phyloP scores from a whole-genome alignment of 176 grass and related monocot species.

The Carex kokanica region DNA sequence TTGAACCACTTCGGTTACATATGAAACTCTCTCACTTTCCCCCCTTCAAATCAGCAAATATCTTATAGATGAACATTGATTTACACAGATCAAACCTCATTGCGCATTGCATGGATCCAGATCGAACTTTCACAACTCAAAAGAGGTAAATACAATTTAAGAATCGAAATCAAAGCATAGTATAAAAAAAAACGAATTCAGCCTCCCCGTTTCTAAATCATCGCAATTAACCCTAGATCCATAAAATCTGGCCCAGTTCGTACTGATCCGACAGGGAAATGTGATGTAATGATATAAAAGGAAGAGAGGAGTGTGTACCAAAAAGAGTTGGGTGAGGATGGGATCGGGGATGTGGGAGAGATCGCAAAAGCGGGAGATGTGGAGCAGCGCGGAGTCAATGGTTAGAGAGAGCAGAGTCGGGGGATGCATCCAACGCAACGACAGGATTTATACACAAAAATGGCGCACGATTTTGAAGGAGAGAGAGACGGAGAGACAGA shows the following conservation, averaged over 20 bases:
- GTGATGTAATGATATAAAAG: neutral
- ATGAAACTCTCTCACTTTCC: neutral
- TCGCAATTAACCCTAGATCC: neutral
- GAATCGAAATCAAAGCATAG: neutral
- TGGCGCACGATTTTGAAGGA: neutral
- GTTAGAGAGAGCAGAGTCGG: slow-evolving; percentile 81
- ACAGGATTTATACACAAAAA: neutral
- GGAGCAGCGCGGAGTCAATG: slow-evolving; percentile 65
- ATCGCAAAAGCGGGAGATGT: slow-evolving; percentile 61
- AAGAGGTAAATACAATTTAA: neutral
- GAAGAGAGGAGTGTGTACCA: slow-evolving; percentile 17
- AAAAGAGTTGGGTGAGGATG: slow-evolving; percentile 88
- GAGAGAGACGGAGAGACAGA: neutral
- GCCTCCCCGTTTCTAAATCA: neutral
- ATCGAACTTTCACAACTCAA: neutral
- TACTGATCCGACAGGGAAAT: neutral
- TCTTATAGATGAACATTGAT: neutral
- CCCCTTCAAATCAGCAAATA: neutral
- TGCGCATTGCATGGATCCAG: neutral
- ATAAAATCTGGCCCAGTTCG: neutral
- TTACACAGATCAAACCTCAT: neutral
- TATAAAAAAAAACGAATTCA: neutral
- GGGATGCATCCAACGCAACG: slow-evolving; percentile 47
- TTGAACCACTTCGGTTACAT: neutral
- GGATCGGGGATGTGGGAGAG: slow-evolving; percentile 70